Evolutionary conservation across 2,329 filamentous ascomycete genomes (phyloP).

Genomic region (Trichoderma koningiopsis): DNA sequence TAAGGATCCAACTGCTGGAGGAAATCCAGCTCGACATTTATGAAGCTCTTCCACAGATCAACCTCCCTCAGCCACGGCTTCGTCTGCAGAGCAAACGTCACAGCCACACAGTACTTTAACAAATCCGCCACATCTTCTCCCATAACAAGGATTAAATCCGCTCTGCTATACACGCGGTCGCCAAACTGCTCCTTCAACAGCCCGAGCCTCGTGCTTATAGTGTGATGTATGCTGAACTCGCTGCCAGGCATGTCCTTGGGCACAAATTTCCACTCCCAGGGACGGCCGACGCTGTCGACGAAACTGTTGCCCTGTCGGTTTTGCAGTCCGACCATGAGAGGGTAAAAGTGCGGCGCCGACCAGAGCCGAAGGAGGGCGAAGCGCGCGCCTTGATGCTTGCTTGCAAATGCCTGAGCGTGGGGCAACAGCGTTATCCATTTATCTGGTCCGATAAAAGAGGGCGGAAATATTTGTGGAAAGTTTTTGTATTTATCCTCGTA

Average conservation of each 20-base stretch:
- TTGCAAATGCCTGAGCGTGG: constrained; percentile 27
- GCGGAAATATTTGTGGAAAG: constrained; percentile 25
- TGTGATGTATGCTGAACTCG: constrained; percentile 32
- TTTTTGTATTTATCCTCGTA: constrained; percentile 33
- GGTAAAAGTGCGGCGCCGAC: constrained; percentile 37
- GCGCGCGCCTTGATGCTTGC: constrained; percentile 27
- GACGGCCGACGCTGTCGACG: constrained; percentile 32
- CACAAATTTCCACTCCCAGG: constrained; percentile 36
- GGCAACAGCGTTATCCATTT: constrained; percentile 33
- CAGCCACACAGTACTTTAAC: constrained; percentile 32
- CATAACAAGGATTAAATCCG: constrained; percentile 36
- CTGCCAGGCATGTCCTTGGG: constrained; percentile 36
- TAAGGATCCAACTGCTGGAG: constrained; percentile 29
- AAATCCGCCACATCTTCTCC: constrained; percentile 30
- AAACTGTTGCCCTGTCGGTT: constrained; percentile 32
- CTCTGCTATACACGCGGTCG: constrained; percentile 30
- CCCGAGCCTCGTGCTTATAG: constrained; percentile 26
- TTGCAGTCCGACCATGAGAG: constrained; percentile 32
- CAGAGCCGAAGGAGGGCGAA: constrained; percentile 35
- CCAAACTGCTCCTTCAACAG: constrained; percentile 29
- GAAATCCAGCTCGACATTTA: constrained; percentile 34
- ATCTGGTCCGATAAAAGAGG: constrained; percentile 26
- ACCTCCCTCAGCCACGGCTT: constrained; percentile 36
- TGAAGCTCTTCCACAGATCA: constrained; percentile 37
- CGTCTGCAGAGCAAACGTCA: constrained; percentile 35